Base-by-base conservation (phyloP, 352 stramenopile species). In the Phytophthora gonapodyides region DNA sequence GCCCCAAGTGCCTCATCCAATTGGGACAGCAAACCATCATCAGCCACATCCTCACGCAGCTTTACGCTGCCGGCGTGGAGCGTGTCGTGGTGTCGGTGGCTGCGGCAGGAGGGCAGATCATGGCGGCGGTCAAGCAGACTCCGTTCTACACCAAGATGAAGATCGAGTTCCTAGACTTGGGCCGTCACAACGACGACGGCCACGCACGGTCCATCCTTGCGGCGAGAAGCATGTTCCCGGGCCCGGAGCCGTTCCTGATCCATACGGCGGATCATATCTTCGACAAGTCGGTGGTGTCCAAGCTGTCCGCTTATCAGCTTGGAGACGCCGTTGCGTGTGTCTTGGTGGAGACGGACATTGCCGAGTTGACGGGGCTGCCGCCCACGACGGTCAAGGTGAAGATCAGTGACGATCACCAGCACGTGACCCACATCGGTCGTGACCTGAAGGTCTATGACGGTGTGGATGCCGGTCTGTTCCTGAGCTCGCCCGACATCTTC, bases 231-330 rank as follows among this genome's bases (percentile, higher is more conserved):
- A 74, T 89, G 58, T 94, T 94, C 59, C 60, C 73, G 1, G 68
- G 68, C 1, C 75, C 77, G 12, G 72, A 76, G 12, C 82, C 78
- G 7, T 94, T 94, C 60, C 54, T 94, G 43, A 93, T 94, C 61
- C 86, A 94, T 71, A 92, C 86, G 21, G 82, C 86, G 5, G 83
- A 94, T 61, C 86, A 92, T 53, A 88, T 94, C 49, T 93, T 94
- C 36, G 83, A 94, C 73, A 91, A 93, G 66, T 82, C 79, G 24
- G 82, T 94, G 42, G 74, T 94, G 38, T 71, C 73, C 16, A 85
- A 81, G 27, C 64, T 94, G 42, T 76, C 80, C 38, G 75, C 83
- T 17, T 87, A 75, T 46, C 62, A 81, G 45, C 71, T 90, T 45
- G 68, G 57, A 43, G 72, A 91, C 27, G 75, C 76, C 11, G 76